Percentiles rank a stretch among this genome's conserved stretches.
Conservation (phyloP, 1,139 yeast genomes). For the Saccharomyces hybrid region DNA sequence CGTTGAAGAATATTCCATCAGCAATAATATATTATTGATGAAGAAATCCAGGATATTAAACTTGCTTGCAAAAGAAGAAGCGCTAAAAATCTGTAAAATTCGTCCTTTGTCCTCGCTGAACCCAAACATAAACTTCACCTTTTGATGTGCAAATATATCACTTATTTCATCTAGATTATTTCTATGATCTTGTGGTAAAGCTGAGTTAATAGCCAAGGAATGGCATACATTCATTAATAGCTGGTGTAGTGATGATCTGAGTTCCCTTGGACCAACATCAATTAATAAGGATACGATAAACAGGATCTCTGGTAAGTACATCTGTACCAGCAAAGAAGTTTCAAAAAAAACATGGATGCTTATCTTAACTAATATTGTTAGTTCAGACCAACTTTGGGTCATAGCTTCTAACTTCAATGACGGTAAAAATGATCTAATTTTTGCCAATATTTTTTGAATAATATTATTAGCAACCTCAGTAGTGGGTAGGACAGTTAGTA, state of each 20-base stretch:
- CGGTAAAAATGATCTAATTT: constrained; percentile 47
- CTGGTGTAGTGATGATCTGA: constrained; percentile 60
- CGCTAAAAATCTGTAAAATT: constrained; percentile 32
- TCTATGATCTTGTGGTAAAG: constrained; percentile 40
- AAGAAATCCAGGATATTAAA: constrained; percentile 54
- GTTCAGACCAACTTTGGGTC: constrained; percentile 66
- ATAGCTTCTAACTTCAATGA: constrained; percentile 39
- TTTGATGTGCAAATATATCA: constrained; percentile 57
- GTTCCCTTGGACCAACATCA: constrained; percentile 64
- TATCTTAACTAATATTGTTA: constrained; percentile 60
- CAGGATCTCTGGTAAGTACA: constrained; percentile 66
- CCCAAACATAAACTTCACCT: constrained; percentile 73
- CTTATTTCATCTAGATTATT: constrained; percentile 46
- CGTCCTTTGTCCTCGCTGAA: constrained; percentile 56
- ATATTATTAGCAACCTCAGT: constrained; percentile 66
- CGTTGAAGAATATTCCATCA: constrained; percentile 49
- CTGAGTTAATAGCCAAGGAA: constrained; percentile 57
- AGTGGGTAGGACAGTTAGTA: constrained; percentile 60
- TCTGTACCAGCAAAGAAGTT: constrained; percentile 55
- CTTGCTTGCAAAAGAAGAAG: constrained; percentile 45
- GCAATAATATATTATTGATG: constrained; percentile 52
- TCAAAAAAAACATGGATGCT: constrained; percentile 68
- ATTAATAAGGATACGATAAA: constrained; percentile 63
- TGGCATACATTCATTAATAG: constrained; percentile 65
- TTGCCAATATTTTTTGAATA: constrained; percentile 42